phyloP scores from a whole-genome alignment of 176 grass and related monocot species.

The Triticum timopheevii region DNA sequence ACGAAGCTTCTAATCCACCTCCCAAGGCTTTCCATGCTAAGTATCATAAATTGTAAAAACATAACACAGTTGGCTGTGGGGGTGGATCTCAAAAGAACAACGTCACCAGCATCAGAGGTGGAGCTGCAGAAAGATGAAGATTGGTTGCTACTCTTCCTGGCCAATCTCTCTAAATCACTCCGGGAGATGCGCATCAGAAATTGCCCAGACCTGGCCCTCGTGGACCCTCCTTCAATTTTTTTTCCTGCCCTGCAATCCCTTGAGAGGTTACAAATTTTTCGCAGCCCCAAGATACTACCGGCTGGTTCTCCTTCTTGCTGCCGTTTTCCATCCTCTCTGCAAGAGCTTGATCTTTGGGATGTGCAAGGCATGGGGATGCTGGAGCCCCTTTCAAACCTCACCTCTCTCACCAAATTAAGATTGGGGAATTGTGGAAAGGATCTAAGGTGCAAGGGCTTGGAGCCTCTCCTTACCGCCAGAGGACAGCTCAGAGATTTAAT shows the following conservation, averaged over 20 bases:
- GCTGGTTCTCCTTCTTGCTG: too few relatives aligned
- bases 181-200: fast-evolving
- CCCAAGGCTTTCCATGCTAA: too few relatives aligned
- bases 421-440: too few relatives aligned
- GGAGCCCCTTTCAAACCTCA: background rate
- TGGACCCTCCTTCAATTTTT: too few relatives aligned
- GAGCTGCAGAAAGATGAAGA: too few relatives aligned
- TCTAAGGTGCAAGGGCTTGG: too few relatives aligned
- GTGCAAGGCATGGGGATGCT: background rate
- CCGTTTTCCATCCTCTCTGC: background rate
- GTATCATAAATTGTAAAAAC: too few relatives aligned
- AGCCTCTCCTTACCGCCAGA: too few relatives aligned
- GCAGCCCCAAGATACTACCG: background rate
- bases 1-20: too few relatives aligned
- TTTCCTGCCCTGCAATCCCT: background rate
- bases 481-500: too few relatives aligned
- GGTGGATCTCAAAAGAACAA: background rate
- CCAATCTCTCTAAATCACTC: background rate
- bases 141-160: background rate
- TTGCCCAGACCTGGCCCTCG: background rate
- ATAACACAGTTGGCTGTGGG: too few relatives aligned
- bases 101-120: background rate
- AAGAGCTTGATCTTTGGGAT: background rate
- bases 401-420: background rate
- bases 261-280: fast-evolving